Conservation (phyloP, 305 asterid species). For the Fraxinus latifolia region DNA sequence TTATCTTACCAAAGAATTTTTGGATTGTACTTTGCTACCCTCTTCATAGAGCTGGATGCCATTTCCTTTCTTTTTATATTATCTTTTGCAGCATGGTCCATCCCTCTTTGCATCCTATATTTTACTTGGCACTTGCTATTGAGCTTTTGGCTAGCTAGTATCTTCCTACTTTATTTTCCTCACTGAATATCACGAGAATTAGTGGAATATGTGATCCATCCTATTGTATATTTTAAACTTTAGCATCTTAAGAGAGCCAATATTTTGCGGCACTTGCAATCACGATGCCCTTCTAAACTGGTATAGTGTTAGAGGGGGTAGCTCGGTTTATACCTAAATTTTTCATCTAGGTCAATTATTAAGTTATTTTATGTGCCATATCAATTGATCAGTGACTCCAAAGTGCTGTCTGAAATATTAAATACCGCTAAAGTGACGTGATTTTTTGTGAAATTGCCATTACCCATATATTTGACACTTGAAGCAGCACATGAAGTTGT, state of each 20-base stretch:
- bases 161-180: not conserved
- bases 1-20: not conserved
- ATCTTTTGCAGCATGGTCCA: not conserved
- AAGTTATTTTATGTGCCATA: not conserved
- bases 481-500: not conserved
- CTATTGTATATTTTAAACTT: constrained; percentile 8
- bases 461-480: not conserved
- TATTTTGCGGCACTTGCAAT: not conserved
- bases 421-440: not conserved
- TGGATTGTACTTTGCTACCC: not conserved
- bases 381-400: not conserved
- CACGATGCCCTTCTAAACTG: not conserved
- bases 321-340: not conserved
- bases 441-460: not conserved
- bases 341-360: not conserved
- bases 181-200: not conserved
- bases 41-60: not conserved
- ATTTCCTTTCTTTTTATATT: not conserved
- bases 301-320: not conserved
- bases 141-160: constrained; percentile 8
- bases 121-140: not conserved
- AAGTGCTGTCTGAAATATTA: not conserved
- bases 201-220: not conserved
- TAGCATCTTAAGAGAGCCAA: not conserved
- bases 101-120: constrained; percentile 11